Evolutionary conservation across 2,329 filamentous ascomycete species (phyloP).

Genomic region (Herpotrichia juniperi): DNA sequence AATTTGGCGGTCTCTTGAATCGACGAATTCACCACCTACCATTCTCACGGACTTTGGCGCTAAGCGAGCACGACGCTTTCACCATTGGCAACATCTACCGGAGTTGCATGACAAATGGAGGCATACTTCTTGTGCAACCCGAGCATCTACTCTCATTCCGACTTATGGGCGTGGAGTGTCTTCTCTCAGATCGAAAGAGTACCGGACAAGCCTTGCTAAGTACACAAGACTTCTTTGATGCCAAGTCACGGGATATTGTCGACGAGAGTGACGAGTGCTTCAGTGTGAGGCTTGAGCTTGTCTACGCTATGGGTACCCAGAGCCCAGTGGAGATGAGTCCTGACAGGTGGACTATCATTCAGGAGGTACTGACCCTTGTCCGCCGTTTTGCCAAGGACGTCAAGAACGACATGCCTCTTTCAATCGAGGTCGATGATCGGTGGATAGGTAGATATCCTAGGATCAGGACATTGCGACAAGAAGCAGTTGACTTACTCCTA

Average conservation of each 20-base stretch:
- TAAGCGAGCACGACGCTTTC: slow-evolving; percentile 37
- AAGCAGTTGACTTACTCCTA: slow-evolving; percentile 43
- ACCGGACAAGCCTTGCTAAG: slow-evolving; percentile 46
- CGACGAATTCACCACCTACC: slow-evolving; percentile 64
- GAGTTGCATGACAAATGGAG: slow-evolving; percentile 57
- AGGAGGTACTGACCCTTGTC: slow-evolving; percentile 59
- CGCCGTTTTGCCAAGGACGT: slow-evolving; percentile 36
- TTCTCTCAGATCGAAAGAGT: slow-evolving; percentile 35
- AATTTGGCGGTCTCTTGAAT: slow-evolving; percentile 62
- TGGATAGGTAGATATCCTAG: slow-evolving; percentile 52
- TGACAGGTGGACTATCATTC: slow-evolving; percentile 62
- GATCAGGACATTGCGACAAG: slow-evolving; percentile 54
- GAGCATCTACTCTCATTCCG: slow-evolving; percentile 70
- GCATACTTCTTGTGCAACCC: slow-evolving; percentile 66
- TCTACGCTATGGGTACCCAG: slow-evolving; percentile 67
- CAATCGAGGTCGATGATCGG: slow-evolving; percentile 51
- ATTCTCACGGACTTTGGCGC: slow-evolving; percentile 59
- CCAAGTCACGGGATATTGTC: slow-evolving; percentile 60
- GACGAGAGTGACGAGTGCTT: slow-evolving; percentile 72
- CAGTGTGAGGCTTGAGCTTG: slow-evolving; percentile 64
- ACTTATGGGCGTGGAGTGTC: slow-evolving; percentile 63
- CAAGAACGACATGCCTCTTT: slow-evolving; percentile 36
- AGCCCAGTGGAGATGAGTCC: slow-evolving; percentile 58
- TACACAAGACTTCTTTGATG: slow-evolving; percentile 55
- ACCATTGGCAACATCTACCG: slow-evolving; percentile 48